phyloP scores from a whole-genome alignment of 2,329 filamentous ascomycete genomes.

The Aciculosporium take region DNA sequence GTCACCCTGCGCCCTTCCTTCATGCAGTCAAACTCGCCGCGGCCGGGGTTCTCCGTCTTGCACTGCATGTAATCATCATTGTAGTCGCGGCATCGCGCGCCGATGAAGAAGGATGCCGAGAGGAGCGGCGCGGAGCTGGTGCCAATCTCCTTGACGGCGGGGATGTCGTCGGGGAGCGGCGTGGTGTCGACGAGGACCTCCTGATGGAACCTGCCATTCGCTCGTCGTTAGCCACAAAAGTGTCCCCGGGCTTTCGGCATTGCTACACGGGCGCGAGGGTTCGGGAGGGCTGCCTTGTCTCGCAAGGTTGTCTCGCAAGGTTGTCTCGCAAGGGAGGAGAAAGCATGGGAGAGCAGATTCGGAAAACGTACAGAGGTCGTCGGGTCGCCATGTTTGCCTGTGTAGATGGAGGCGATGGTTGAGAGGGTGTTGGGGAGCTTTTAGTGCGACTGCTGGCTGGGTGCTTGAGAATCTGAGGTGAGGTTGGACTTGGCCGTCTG shows the following conservation, averaged over 20 bases:
- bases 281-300: too few species aligned
- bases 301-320: too few species aligned
- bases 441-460: slow-evolving; percentile 1
- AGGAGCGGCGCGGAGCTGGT: slow-evolving; percentile 83
- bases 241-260: background rate
- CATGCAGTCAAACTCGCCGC: slow-evolving; percentile 86
- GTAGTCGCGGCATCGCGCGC: slow-evolving; percentile 82
- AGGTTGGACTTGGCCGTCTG: slow-evolving; percentile 24
- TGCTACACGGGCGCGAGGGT: background rate
- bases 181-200: slow-evolving; percentile 89
- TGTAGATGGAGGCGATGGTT: slow-evolving; percentile 12
- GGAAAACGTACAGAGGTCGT: slow-evolving; percentile 26
- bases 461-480: slow-evolving; percentile 16
- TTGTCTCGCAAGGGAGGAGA: too few species aligned
- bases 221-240: slow-evolving; percentile 12
- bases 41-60: slow-evolving; percentile 86
- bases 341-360: too few species aligned
- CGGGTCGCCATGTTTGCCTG: slow-evolving; percentile 26
- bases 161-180: slow-evolving; percentile 81
- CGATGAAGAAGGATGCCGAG: slow-evolving; percentile 92
- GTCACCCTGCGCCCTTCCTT: slow-evolving; percentile 95
- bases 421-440: slow-evolving; percentile 16
- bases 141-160: slow-evolving; percentile 85
- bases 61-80: slow-evolving; percentile 99
- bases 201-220: slow-evolving; percentile 70